Percentiles rank a stretch among this genome's conserved stretches.
phyloP scores from a whole-genome alignment of 495 filamentous ascomycete species.

The Penicillium argentinense region DNA sequence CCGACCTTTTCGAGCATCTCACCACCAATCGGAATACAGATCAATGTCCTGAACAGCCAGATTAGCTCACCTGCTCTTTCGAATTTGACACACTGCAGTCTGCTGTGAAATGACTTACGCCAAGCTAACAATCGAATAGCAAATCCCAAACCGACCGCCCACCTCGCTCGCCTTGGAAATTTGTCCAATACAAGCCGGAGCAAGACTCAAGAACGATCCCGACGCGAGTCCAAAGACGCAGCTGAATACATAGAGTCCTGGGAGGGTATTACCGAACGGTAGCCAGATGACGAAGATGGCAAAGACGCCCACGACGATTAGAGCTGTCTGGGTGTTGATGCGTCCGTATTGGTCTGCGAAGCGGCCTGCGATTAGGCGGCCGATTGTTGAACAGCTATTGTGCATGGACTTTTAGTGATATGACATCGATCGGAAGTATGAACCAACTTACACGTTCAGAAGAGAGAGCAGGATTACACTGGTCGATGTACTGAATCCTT shows the following conservation, averaged over 20 bases:
- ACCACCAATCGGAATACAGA: constrained; percentile 42
- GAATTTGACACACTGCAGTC: too few species aligned
- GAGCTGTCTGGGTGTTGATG: constrained; percentile 54
- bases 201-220: constrained; percentile 61
- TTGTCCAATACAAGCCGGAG: constrained; percentile 62
- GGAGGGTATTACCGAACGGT: constrained; percentile 51
- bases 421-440: neutral
- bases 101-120: too few species aligned
- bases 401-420: neutral
- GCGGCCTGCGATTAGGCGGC: constrained; percentile 68
- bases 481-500: constrained; percentile 34
- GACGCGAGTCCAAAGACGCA: constrained; percentile 60
- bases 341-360: constrained; percentile 70
- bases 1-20: constrained; percentile 44
- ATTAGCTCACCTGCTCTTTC: neutral
- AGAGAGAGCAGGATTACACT: constrained; percentile 37
- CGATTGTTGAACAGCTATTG: constrained; percentile 43
- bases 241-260: constrained; percentile 56
- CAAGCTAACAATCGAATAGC: constrained; percentile 64
- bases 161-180: constrained; percentile 63
- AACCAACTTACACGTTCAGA: constrained; percentile 29
- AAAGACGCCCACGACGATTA: constrained; percentile 46
- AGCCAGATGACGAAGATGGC: constrained; percentile 58
- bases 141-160: constrained; percentile 65
- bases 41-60: constrained; percentile 27